These are phyloP conservation scores for Fusarium austroafricanum DNA, from an alignment of 2,329 filamentous ascomycete genomes.

Conservation along the genomic window DNA sequence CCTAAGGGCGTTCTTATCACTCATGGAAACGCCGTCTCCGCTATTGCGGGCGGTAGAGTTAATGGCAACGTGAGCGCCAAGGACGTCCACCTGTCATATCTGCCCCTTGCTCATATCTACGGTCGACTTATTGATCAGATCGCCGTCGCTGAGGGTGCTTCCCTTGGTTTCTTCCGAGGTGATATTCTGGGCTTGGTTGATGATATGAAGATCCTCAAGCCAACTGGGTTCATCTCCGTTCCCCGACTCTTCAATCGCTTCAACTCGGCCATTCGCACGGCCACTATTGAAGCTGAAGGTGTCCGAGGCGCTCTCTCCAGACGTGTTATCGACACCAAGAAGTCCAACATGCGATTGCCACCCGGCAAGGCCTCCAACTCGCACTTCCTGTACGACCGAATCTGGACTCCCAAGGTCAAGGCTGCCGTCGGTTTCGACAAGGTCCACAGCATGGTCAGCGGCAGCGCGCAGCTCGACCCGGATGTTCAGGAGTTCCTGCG, in stretches of 20 bases:
- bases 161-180: conserved; percentile 93
- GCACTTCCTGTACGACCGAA: conserved; percentile 82
- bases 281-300: conserved; percentile 82
- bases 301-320: conserved; percentile 84
- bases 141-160: conserved; percentile 75
- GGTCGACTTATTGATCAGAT: conserved; percentile 85
- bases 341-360: conserved; percentile 78
- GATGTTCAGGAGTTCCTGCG: conserved; percentile 89
- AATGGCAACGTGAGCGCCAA: conserved; percentile 58
- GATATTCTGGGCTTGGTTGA: conserved; percentile 88
- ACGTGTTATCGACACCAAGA: conserved; percentile 82
- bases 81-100: conserved; percentile 83
- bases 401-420: conserved; percentile 91
- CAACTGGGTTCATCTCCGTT: conserved; percentile 87
- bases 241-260: conserved; percentile 94
- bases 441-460: conserved; percentile 80
- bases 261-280: conserved; percentile 81
- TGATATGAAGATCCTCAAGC: conserved; percentile 87
- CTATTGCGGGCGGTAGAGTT: conserved; percentile 70
- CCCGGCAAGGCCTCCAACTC: conserved; percentile 80
- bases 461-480: conserved; percentile 91
- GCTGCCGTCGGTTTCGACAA: conserved; percentile 85
- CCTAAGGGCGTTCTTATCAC: conserved; percentile 88
- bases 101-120: conserved; percentile 95
- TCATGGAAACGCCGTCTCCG: conserved; percentile 83